Conservation (phyloP, 108 stramenopile genomes). For the Conticribra guillardii region DNA sequence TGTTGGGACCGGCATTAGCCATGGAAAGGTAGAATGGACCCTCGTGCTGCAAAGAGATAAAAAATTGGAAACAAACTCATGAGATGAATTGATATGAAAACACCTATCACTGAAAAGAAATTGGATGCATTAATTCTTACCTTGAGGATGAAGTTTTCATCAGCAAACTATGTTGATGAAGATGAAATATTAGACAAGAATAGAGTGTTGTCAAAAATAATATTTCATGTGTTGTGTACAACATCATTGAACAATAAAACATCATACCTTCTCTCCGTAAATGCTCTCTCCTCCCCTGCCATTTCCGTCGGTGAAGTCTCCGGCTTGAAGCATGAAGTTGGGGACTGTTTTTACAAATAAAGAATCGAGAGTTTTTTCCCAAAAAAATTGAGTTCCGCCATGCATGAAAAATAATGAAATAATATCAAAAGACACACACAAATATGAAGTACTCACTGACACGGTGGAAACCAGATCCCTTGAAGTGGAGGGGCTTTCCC, state of each 20-base stretch:
- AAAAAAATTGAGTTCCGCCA: too few species aligned
- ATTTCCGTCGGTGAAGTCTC: slow-evolving; percentile 84
- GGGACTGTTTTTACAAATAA: slow-evolving; percentile 61
- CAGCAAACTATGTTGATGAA: slow-evolving; percentile 73
- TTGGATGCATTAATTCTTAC: background rate
- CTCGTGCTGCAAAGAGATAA: slow-evolving; percentile 52
- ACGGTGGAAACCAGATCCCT: slow-evolving; percentile 79
- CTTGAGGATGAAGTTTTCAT: slow-evolving; percentile 94
- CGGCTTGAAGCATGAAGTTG: slow-evolving; percentile 87
- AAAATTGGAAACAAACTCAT: background rate
- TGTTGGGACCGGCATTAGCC: slow-evolving; percentile 95
- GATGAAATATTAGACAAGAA: background rate
- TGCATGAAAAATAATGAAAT: too few species aligned
- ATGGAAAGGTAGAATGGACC: slow-evolving; percentile 90
- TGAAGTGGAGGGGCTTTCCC: slow-evolving; percentile 89
- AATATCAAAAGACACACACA: too few species aligned
- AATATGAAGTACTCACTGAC: slow-evolving; percentile 55
- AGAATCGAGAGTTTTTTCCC: too few species aligned
- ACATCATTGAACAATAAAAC: too few species aligned
- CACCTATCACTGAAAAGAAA: too few species aligned
- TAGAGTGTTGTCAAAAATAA: background rate
- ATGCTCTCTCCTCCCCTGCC: slow-evolving; percentile 86
- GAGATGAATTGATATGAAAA: background rate
- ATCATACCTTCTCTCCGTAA: slow-evolving; percentile 62
- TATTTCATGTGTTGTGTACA: too few species aligned